Conservation (phyloP, 139 green algal genomes). For the Micromonas commoda region DNA sequence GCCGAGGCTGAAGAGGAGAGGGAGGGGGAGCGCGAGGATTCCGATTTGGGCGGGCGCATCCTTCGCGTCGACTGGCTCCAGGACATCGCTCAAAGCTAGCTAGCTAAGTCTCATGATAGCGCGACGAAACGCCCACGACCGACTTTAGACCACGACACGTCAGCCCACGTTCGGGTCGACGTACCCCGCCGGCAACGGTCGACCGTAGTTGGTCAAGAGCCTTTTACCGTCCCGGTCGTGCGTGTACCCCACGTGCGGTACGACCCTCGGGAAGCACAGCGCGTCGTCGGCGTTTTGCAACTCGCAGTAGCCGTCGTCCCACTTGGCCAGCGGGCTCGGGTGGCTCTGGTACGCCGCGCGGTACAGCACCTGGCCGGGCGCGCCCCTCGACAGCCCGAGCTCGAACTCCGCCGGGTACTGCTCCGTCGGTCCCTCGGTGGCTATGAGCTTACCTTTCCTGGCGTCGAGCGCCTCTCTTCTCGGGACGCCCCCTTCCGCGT, state of each 20-base stretch:
- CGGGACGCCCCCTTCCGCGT: neutral
- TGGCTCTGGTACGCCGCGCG: neutral
- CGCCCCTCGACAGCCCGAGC: neutral
- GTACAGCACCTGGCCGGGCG: neutral
- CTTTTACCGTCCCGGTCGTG: neutral
- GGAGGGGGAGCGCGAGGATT: too few species aligned
- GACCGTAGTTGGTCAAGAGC: neutral
- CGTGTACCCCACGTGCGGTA: conserved; percentile 3
- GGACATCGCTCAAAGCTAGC: too few species aligned
- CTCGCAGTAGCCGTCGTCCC: neutral
- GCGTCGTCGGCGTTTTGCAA: neutral
- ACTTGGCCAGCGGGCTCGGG: neutral
- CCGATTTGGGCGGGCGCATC: too few species aligned
- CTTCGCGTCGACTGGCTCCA: too few species aligned
- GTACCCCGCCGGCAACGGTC: neutral
- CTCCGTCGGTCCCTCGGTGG: neutral
- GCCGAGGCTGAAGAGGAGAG: too few species aligned
- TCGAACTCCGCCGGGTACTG: conserved; percentile 8
- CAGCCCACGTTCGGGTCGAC: conserved; percentile 1
- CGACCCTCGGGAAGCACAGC: neutral
- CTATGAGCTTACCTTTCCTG: neutral
- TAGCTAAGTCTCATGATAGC: neutral
- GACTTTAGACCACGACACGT: too few species aligned
- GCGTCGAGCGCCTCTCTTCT: neutral
- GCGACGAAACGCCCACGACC: too few species aligned